These are phyloP conservation scores for Chrysanthemum lavandulifolium DNA, from an alignment of 129 eudicot species.

Conservation along the genomic window DNA sequence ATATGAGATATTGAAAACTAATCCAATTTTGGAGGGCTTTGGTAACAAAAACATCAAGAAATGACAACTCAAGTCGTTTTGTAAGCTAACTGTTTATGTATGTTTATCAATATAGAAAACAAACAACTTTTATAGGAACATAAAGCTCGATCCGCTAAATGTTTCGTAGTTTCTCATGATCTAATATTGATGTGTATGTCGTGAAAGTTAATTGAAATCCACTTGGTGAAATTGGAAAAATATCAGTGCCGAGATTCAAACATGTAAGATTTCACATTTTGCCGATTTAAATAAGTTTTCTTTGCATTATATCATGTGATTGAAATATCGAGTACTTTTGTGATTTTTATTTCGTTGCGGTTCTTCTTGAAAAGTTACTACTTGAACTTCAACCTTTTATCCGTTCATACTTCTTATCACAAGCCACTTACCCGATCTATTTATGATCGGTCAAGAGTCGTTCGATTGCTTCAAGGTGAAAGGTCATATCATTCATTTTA, in stretches of 20 bases:
- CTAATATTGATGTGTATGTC: constrained; percentile 17
- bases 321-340: constrained; percentile 26
- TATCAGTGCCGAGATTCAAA: constrained; percentile 90
- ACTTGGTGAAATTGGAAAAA: constrained; percentile 85
- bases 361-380: constrained; percentile 34
- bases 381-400: constrained; percentile 13
- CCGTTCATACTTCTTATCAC: neutral
- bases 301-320: constrained; percentile 9
- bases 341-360: constrained; percentile 25
- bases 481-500: constrained; percentile 92
- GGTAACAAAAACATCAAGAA: constrained; percentile 86
- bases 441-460: constrained; percentile 81
- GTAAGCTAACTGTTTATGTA: constrained; percentile 44
- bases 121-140: constrained; percentile 15
- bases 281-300: neutral
- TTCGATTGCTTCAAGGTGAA: constrained; percentile 82
- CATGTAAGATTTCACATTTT: constrained; percentile 61
- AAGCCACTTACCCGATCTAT: too few relatives aligned
- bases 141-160: constrained; percentile 9
- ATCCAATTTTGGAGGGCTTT: constrained; percentile 84
- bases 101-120: constrained; percentile 5
- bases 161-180: too few relatives aligned
- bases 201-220: constrained; percentile 93
- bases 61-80: constrained; percentile 91
- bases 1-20: constrained; percentile 75